A percentile compares a stretch with the other conserved stretches of the same genome.
phyloP scores from a whole-genome alignment of 1,284 basidiomycete species.

The Ceratorhiza oryzae-sativae region DNA sequence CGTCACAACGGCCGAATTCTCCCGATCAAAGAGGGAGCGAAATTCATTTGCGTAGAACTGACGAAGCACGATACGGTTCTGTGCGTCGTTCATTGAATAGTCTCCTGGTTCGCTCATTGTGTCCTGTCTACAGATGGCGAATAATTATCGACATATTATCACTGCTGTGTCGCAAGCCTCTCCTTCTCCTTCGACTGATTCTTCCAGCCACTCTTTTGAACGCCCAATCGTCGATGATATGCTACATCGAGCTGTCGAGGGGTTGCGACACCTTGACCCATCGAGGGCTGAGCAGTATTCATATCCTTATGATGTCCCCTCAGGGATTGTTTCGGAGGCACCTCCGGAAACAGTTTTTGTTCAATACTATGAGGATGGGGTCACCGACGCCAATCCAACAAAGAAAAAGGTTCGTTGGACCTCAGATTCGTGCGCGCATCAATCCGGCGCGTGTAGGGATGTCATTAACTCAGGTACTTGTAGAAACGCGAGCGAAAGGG shows the following conservation, averaged over 20 bases:
- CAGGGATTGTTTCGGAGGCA: constrained; percentile 16
- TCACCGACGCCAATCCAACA: constrained; percentile 16
- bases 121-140: constrained; percentile 10
- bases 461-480: constrained; percentile 25
- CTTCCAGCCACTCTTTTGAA: constrained; percentile 24
- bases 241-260: constrained; percentile 31
- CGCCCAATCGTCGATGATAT: constrained; percentile 32
- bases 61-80: constrained; percentile 24
- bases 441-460: constrained; percentile 19
- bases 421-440: constrained; percentile 9
- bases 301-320: constrained; percentile 15
- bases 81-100: constrained; percentile 4
- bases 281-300: constrained; percentile 32
- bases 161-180: constrained; percentile 32
- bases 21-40: constrained; percentile 16
- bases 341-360: constrained; percentile 27
- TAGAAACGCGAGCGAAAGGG: constrained; percentile 37
- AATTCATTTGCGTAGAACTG: neutral
- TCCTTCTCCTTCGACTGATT: constrained; percentile 27
- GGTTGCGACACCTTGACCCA: constrained; percentile 24
- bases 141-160: constrained; percentile 34
- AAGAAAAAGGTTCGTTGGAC: constrained; percentile 31
- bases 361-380: constrained; percentile 32
- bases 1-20: constrained; percentile 17
- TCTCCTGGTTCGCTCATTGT: neutral